Evolutionary conservation across 2,329 filamentous ascomycete genomes (phyloP).

Genomic region (Fusarium vanettenii): DNA sequence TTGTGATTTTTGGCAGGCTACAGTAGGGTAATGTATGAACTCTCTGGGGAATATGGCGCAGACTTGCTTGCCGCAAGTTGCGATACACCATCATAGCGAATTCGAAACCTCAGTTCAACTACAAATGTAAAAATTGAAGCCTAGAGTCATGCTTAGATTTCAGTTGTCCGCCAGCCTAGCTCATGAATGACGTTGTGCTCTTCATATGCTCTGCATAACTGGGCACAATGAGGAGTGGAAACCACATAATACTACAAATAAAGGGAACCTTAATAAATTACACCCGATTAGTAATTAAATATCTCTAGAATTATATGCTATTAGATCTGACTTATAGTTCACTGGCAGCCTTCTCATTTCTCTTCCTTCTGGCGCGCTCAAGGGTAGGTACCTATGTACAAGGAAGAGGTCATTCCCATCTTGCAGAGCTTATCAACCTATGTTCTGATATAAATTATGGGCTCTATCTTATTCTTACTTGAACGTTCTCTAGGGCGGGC

Average conservation of each 20-base stretch:
- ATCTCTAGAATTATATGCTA: neutral
- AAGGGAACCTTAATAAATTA: neutral
- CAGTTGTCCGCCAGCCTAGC: neutral
- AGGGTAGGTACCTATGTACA: neutral
- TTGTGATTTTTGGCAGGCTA: neutral
- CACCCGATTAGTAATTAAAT: too few relatives aligned
- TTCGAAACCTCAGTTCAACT: neutral
- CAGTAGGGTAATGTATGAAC: neutral
- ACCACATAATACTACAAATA: neutral
- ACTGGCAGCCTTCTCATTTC: too few relatives aligned
- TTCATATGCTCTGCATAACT: too few relatives aligned
- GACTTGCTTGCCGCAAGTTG: neutral
- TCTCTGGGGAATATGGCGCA: neutral
- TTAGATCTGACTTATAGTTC: neutral
- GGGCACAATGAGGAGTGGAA: too few relatives aligned
- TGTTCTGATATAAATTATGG: neutral
- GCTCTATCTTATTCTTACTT: fast-evolving
- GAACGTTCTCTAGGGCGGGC: fast-evolving
- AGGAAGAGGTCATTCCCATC: neutral
- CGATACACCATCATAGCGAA: neutral
- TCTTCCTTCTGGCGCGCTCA: too few relatives aligned
- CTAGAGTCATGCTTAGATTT: neutral
- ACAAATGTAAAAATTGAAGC: neutral
- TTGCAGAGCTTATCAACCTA: neutral
- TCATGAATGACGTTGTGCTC: neutral